Evolutionary conservation across 139 green algal genomes (phyloP), one percentile per base, ranked within the genome.

Genomic region (Monoraphidium neglectum): DNA sequence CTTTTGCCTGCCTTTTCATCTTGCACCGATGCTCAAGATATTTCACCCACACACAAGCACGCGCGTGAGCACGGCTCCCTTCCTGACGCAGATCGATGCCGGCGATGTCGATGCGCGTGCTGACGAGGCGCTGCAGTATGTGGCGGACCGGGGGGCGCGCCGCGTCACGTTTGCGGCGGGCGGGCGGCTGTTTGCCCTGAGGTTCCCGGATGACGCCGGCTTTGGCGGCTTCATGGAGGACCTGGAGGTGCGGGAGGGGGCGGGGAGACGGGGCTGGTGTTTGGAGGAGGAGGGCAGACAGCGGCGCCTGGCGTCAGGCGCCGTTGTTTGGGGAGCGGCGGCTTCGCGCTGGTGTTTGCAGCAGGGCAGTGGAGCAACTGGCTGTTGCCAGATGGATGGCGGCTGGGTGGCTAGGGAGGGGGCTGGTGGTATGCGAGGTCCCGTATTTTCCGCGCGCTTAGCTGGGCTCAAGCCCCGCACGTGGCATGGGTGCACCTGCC

Each of bases 101-200:
- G 74, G 71, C 10, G 84, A 92, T 18, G 72, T 92, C 13, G 87
- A 92, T 60, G 74, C 82, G 24, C 82, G 71, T 26, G 79, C 89
- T 1, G 78, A 86, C 63, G 47, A 82, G 3, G 24, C 35, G 12
- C 60, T 89, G n/a, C 70, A 82, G 26, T 83, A 88, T 68, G 80
- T 84, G 10, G 69, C 81, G 51, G 72, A 87, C 62, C 63, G 74
- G 28, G 68, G 74, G 43, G 63, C 87, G n/a, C 64, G 76, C 0
- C 74, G 86, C n/a, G 72, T 92, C 26, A 93, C 88, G 0, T 93
- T 96, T 68, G 57, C 63, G 2, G 81, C 83, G 6, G 77, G 69
- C 24, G 79, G 79, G 26, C 76, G 69, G 2, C 75, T 93, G 37
- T 95, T 86, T 77, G 87, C 91, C 3, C 79, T 96, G 6, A 76